These are phyloP conservation scores for Neltuma alba DNA, from an alignment of 306 rosid species.

Conservation along the genomic window DNA sequence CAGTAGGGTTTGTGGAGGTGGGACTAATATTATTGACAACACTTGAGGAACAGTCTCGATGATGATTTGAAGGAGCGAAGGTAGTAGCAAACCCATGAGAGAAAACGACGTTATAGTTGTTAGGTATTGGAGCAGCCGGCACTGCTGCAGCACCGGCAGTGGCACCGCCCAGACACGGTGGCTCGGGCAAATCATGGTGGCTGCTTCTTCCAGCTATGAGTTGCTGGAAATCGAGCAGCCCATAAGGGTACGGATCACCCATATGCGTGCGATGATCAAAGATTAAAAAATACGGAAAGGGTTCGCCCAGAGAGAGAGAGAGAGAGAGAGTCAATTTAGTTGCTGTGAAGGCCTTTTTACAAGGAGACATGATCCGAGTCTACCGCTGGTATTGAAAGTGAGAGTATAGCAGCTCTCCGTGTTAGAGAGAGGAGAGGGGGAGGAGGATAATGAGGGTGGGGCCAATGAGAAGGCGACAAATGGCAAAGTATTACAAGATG, in stretches of 20 bases:
- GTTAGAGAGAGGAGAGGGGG: neutral
- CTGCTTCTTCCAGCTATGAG: slow-evolving; percentile 44
- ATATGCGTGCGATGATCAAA: neutral
- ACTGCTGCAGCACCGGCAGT: neutral
- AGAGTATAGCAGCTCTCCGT: slow-evolving; percentile 29
- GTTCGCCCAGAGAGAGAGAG: neutral
- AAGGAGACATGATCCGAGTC: slow-evolving; percentile 95
- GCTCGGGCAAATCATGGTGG: slow-evolving; percentile 33
- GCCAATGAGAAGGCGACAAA: slow-evolving; percentile 32
- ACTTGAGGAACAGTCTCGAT: slow-evolving; percentile 10
- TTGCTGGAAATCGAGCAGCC: slow-evolving; percentile 63
- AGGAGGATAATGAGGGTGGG: neutral
- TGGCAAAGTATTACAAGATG: slow-evolving; percentile 38
- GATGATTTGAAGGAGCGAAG: neutral
- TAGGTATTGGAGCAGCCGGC: neutral
- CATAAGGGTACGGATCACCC: slow-evolving; percentile 54
- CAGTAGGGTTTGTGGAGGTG: neutral
- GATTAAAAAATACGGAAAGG: neutral
- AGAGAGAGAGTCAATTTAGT: neutral
- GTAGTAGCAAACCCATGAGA: slow-evolving; percentile 27
- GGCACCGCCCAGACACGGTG: neutral
- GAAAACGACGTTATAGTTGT: slow-evolving; percentile 47
- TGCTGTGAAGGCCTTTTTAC: slow-evolving; percentile 17
- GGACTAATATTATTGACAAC: neutral
- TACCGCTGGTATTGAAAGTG: slow-evolving; percentile 64